These are phyloP conservation scores for Hygrophoropsis aurantiaca DNA, from an alignment of 768 basidiomycete species.

Conservation along the genomic window DNA sequence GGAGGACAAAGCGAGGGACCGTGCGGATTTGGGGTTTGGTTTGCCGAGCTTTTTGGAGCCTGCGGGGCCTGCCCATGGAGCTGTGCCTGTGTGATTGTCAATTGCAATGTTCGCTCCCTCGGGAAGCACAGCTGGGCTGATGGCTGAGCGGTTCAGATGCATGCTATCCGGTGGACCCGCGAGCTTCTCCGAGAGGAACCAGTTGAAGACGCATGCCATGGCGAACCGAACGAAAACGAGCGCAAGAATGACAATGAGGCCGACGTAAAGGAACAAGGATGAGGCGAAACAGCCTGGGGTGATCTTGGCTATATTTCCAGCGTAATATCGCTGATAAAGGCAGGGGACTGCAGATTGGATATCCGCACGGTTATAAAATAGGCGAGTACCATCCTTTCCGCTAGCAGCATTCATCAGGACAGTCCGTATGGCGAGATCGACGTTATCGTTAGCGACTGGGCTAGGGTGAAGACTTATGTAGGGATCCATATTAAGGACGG, in stretches of 20 bases:
- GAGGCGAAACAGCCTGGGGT: conserved; percentile 95
- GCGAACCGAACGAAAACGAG: conserved; percentile 89
- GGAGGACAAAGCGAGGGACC: conserved; percentile 50
- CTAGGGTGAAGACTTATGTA: conserved; percentile 76
- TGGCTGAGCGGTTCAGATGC: conserved; percentile 77
- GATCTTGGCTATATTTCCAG: conserved; percentile 95
- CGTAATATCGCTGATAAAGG: conserved; percentile 81
- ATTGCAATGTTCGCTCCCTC: conserved; percentile 94
- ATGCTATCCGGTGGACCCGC: conserved; percentile 73
- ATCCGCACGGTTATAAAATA: conserved; percentile 73
- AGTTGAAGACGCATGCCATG: conserved; percentile 97
- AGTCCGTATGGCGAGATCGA: conserved; percentile 82
- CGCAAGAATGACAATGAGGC: conserved; percentile 86
- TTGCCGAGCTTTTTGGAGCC: conserved; percentile 54
- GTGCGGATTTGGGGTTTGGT: conserved; percentile 41
- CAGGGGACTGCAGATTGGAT: conserved; percentile 75
- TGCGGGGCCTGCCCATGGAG: conserved; percentile 81
- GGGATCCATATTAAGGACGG: conserved; percentile 88
- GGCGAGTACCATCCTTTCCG: conserved; percentile 88
- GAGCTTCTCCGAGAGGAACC: conserved; percentile 87
- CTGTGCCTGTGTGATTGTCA: conserved; percentile 87
- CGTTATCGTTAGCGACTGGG: conserved; percentile 66
- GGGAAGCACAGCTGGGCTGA: conserved; percentile 95
- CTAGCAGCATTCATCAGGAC: conserved; percentile 53
- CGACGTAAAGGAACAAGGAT: conserved; percentile 83